Evolutionary conservation across 495 filamentous ascomycete species (phyloP), one percentile per base, ranked within the genome.

Genomic region (Symbiotaphrina buchneri): DNA sequence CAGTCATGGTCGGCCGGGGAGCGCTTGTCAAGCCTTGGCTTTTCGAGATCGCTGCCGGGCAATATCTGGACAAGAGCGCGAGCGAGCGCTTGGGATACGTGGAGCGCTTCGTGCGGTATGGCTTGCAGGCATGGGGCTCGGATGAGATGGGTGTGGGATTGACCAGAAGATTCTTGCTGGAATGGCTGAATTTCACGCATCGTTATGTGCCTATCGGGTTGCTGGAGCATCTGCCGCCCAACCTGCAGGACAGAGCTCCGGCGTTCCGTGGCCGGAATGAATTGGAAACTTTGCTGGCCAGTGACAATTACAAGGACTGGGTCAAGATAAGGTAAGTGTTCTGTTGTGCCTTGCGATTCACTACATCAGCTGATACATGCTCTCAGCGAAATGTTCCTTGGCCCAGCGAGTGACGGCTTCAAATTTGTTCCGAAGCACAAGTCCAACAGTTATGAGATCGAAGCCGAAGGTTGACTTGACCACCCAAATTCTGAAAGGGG

Each of bases 361-460:
- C 2, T 30, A 2, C n/a, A 18, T 21, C 7, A 34, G 10, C 10
- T 16, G 17, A 11, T 7, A 17, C 21, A 10, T 10, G 10, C 10
- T 25, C 37, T 17, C 32, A 91, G 82, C 44, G 87, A 97, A 42
- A 95, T 97, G 83, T 95, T 91, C 57, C 65, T 97, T 10, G 87
- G 87, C 11, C 81, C 83, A 21, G 74, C 80, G 18, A 81, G 90
- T 34, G 65, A 73, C 29, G 70, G 77, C 46, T 97, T 95, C 63
- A 71, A 74, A 35, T 97, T 95, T 53, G 72, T 80, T 52, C 87
- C 87, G n/a, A 97, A 97, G 58, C 87, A 97, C 53, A 94, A 93
- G 54, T 84, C 77, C 8, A 91, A 92, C 46, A 63, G 68, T 35
- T 91, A 72, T 41, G 69, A 71, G 41, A 54, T 58, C 13, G 59